Conservation (phyloP, 345 rosid genomes). For the Eucalyptus paniculata region DNA sequence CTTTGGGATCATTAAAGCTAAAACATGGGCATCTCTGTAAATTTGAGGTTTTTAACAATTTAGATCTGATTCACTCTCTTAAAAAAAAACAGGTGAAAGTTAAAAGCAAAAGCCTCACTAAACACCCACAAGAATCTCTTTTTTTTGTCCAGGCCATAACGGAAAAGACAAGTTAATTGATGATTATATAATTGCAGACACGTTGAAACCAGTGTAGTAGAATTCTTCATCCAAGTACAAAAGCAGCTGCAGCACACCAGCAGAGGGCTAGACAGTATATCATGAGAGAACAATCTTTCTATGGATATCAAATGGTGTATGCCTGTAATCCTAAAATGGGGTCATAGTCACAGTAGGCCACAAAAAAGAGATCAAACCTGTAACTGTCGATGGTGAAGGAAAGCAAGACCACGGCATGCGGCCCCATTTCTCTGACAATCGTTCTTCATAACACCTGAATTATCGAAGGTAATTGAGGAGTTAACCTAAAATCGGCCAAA, state of each 20-base stretch:
- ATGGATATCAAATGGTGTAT: neutral
- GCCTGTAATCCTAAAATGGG: neutral
- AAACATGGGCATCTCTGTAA: neutral
- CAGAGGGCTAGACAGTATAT: neutral
- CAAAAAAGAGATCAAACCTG: conserved; percentile 30
- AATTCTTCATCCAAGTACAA: neutral
- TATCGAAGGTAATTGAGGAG: neutral
- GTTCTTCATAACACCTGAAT: conserved; percentile 36
- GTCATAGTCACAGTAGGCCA: neutral
- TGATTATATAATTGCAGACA: neutral
- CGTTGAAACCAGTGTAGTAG: neutral
- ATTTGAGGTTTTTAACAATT: neutral
- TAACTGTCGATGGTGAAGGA: conserved; percentile 42
- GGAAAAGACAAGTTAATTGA: neutral
- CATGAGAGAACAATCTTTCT: neutral
- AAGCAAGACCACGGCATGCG: conserved; percentile 54
- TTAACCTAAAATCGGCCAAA: neutral
- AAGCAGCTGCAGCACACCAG: neutral
- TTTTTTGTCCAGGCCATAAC: neutral
- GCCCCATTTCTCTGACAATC: conserved; percentile 26
- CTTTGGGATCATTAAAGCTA: neutral
- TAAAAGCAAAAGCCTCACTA: neutral
- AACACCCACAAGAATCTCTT: neutral
- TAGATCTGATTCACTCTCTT: neutral
- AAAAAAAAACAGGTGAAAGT: neutral